These are phyloP conservation scores for Dactylella cylindrospora DNA, from an alignment of 2,329 filamentous ascomycete genomes.

Conservation along the genomic window DNA sequence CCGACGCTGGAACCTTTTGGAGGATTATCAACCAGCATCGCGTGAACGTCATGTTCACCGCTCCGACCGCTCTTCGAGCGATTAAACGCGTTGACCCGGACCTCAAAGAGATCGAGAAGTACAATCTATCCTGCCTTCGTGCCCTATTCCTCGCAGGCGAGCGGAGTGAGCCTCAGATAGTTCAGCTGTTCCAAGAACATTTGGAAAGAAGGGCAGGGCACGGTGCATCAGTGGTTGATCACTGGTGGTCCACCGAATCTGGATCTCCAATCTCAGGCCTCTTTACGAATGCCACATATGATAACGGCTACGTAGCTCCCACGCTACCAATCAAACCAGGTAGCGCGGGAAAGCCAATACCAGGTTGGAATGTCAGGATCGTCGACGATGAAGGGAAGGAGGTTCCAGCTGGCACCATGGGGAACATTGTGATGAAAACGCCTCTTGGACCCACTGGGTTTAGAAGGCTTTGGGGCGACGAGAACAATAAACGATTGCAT, in stretches of 20 bases:
- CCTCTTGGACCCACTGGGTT: slow-evolving; percentile 85
- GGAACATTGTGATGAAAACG: slow-evolving; percentile 82
- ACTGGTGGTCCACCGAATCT: slow-evolving; percentile 74
- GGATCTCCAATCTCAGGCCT: slow-evolving; percentile 67
- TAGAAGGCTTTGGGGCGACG: slow-evolving; percentile 80
- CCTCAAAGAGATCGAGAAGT: slow-evolving; percentile 66
- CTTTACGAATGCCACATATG: slow-evolving; percentile 11
- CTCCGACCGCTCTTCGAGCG: slow-evolving; percentile 81
- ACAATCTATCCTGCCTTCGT: slow-evolving; percentile 70
- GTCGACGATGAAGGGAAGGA: slow-evolving; percentile 79
- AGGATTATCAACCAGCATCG: slow-evolving; percentile 79
- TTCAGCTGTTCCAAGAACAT: slow-evolving; percentile 76
- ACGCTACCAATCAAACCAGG: slow-evolving; percentile 73
- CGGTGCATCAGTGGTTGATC: slow-evolving; percentile 66
- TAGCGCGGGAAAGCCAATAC: slow-evolving; percentile 86
- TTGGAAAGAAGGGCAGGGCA: slow-evolving; percentile 54
- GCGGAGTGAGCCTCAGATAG: slow-evolving; percentile 80
- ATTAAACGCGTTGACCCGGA: slow-evolving; percentile 83
- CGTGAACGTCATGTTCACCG: slow-evolving; percentile 81
- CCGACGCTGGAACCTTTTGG: slow-evolving; percentile 86
- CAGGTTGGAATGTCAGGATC: slow-evolving; percentile 81
- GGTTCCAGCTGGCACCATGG: slow-evolving; percentile 72
- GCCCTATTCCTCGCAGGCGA: slow-evolving; percentile 86
- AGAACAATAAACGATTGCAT: slow-evolving; percentile 71
- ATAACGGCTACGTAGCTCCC: slow-evolving; percentile 56